Conservation (phyloP, 257 asterid genomes). For the Plantago major region DNA sequence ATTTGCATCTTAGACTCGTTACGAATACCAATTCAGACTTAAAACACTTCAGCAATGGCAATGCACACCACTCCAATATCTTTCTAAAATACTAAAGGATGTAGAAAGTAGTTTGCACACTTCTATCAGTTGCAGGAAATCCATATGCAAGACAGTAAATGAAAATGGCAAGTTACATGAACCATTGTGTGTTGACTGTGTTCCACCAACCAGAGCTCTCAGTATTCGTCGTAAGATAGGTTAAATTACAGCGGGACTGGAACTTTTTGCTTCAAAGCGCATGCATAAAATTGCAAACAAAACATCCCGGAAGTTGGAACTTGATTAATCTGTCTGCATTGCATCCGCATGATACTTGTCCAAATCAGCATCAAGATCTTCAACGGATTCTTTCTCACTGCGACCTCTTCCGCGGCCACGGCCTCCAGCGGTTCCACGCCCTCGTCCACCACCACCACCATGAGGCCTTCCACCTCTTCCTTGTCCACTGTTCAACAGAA, state of each 20-base stretch:
- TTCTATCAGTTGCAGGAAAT: slow-evolving; percentile 12
- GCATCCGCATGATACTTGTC: slow-evolving; percentile 59
- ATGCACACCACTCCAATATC: too few relatives aligned
- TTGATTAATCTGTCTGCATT: slow-evolving; percentile 30
- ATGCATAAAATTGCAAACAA: slow-evolving; percentile 10
- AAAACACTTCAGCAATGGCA: too few relatives aligned
- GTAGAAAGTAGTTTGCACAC: slow-evolving; percentile 22
- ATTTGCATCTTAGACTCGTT: too few relatives aligned
- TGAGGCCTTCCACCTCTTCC: too few relatives aligned
- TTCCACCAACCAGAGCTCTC: slow-evolving; percentile 22
- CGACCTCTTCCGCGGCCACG: too few relatives aligned
- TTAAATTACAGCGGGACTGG: background rate
- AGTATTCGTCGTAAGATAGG: slow-evolving; percentile 19
- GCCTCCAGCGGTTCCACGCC: slow-evolving; percentile 34
- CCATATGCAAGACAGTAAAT: slow-evolving; percentile 20
- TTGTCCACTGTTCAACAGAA: slow-evolving; percentile 34
- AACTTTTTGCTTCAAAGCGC: slow-evolving; percentile 1
- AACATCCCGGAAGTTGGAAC: slow-evolving; percentile 2
- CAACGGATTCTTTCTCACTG: slow-evolving; percentile 54
- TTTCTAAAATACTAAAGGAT: background rate
- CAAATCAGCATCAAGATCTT: slow-evolving; percentile 69
- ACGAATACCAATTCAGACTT: too few relatives aligned
- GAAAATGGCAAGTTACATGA: slow-evolving; percentile 21
- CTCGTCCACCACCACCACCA: too few relatives aligned
- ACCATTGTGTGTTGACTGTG: slow-evolving; percentile 18